phyloP scores from a whole-genome alignment of 192 early-diverging fungal genomes.

The Jimgerdemannia flammicorona region DNA sequence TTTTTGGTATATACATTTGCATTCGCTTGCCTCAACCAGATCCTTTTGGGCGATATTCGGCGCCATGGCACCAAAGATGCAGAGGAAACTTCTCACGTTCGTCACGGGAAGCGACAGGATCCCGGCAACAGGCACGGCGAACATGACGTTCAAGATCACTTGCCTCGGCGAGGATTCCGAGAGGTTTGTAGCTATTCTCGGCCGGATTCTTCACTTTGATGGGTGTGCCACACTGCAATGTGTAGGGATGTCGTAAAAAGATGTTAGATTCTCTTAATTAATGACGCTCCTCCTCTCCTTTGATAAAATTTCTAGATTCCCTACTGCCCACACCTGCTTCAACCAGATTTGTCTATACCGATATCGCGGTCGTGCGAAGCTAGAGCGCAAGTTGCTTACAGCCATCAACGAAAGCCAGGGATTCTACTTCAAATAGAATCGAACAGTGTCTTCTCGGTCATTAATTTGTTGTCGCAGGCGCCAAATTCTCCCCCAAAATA shows the following conservation, averaged over 20 bases:
- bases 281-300: neutral
- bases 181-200: constrained; percentile 10
- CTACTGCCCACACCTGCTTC: constrained; percentile 93
- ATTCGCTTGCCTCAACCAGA: constrained; percentile 12
- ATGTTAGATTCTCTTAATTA: neutral
- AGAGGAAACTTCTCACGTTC: constrained; percentile 80
- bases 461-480: neutral
- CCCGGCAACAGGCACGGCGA: constrained; percentile 70
- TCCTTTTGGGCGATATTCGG: constrained; percentile 81
- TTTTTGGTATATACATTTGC: neutral
- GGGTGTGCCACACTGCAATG: neutral
- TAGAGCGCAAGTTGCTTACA: constrained; percentile 60
- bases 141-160: constrained; percentile 66
- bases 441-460: neutral
- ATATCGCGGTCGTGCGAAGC: constrained; percentile 64
- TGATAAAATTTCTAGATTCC: constrained; percentile 51
- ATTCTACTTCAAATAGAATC: constrained; percentile 63
- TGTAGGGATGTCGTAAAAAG: neutral
- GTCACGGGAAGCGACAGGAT: constrained; percentile 92
- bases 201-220: too few species aligned
- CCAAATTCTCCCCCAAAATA: neutral
- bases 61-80: constrained; percentile 56
- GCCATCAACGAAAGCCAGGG: constrained; percentile 81
- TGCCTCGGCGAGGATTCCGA: constrained; percentile 53
- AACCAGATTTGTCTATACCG: constrained; percentile 85